phyloP scores from a whole-genome alignment of 306 rosid genomes.

The Vigna reflexopilosa region DNA sequence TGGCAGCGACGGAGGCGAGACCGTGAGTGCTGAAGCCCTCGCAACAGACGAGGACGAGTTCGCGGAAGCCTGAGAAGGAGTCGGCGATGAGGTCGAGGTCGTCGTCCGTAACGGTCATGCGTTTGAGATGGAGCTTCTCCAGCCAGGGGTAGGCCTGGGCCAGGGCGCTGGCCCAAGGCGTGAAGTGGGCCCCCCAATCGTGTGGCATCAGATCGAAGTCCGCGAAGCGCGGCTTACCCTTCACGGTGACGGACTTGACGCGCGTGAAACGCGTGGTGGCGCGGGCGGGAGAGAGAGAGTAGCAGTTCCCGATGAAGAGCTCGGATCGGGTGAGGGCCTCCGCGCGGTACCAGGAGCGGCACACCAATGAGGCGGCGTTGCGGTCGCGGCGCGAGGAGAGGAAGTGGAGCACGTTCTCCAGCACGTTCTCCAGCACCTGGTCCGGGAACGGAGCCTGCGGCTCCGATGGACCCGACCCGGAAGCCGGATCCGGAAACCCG shows the following conservation, averaged over 20 bases:
- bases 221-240: conserved; percentile 89
- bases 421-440: conserved; percentile 89
- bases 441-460: conserved; percentile 60
- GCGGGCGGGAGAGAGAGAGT: conserved; percentile 72
- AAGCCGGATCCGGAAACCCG: conserved; percentile 33
- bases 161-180: conserved; percentile 70
- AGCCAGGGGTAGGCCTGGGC: conserved; percentile 83
- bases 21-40: conserved; percentile 80
- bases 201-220: conserved; percentile 88
- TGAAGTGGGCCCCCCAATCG: conserved; percentile 83
- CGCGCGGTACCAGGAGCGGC: conserved; percentile 88
- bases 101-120: conserved; percentile 71
- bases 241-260: conserved; percentile 64
- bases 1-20: conserved; percentile 64
- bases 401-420: conserved; percentile 93
- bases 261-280: conserved; percentile 66
- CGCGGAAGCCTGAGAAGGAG: conserved; percentile 65
- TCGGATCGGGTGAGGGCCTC: conserved; percentile 94
- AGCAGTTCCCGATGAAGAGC: conserved; percentile 94
- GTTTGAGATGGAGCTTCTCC: conserved; percentile 81
- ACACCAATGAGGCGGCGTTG: conserved; percentile 93
- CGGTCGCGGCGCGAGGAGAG: conserved; percentile 82
- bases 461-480: conserved; percentile 44
- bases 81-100: conserved; percentile 65
- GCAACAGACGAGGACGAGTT: conserved; percentile 81